Conservation (phyloP, 257 asterid species). For the Ehretia macrophylla region DNA sequence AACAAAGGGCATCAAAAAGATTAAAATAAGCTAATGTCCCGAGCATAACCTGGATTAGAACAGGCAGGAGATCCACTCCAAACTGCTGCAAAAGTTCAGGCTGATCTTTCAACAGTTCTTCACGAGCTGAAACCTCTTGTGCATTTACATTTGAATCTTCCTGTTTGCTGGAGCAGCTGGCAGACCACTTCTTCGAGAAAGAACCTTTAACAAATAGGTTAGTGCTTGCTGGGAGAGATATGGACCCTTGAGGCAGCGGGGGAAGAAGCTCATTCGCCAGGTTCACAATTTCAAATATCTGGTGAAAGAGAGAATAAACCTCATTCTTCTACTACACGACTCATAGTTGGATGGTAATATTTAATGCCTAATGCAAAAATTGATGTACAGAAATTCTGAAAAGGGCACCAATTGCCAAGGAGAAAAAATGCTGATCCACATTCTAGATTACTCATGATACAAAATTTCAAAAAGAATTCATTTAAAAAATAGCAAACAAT, state of each 20-base stretch:
- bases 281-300: slow-evolving; percentile 97
- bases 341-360: background rate
- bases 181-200: slow-evolving; percentile 48
- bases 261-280: slow-evolving; percentile 99
- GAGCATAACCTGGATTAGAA: slow-evolving; percentile 75
- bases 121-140: slow-evolving; percentile 67
- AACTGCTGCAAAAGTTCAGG: slow-evolving; percentile 94
- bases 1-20: background rate
- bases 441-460: too few relatives aligned
- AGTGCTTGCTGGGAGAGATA: slow-evolving; percentile 71
- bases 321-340: background rate
- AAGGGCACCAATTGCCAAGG: too few relatives aligned
- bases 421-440: too few relatives aligned
- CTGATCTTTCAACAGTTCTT: slow-evolving; percentile 76
- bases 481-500: too few relatives aligned
- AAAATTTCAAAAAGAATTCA: too few relatives aligned
- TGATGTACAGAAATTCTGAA: too few relatives aligned
- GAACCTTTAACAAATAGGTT: slow-evolving; percentile 61
- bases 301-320: slow-evolving; percentile 11
- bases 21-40: background rate
- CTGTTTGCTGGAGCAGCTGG: slow-evolving; percentile 61
- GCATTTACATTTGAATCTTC: slow-evolving; percentile 54
- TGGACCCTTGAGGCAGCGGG: slow-evolving; percentile 85
- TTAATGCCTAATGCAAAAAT: too few relatives aligned
- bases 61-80: slow-evolving; percentile 93